Percentiles rank a stretch among this genome's conserved stretches.
Evolutionary conservation across 2,329 filamentous ascomycete genomes (phyloP).

Genomic region (Trichoderma atroviride): DNA sequence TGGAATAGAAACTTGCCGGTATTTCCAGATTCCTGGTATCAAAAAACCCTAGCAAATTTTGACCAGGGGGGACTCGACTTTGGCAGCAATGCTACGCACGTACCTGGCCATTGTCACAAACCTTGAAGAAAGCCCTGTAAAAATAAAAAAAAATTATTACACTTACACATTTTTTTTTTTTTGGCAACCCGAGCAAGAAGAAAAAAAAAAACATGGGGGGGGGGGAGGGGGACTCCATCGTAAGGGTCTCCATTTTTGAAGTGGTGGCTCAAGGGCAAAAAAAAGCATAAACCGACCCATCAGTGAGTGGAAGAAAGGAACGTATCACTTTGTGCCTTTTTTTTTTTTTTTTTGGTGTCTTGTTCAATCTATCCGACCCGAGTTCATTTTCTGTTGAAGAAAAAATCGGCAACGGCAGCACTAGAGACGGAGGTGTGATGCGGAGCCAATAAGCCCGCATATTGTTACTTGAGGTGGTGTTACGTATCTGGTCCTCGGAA

Average conservation of each 20-base stretch:
- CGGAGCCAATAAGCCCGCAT: slow-evolving; percentile 14
- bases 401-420: neutral
- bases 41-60: neutral
- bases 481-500: neutral
- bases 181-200: too few species aligned
- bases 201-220: too few species aligned
- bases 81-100: neutral
- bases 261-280: neutral
- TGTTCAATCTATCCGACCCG: neutral
- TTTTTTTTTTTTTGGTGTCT: neutral
- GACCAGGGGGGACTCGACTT: neutral
- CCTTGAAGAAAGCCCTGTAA: neutral
- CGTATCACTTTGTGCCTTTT: neutral
- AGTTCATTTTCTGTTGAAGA: neutral
- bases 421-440: slow-evolving; percentile 1
- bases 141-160: neutral
- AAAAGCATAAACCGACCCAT: neutral
- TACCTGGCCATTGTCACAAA: neutral
- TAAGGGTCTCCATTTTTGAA: neutral
- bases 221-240: too few species aligned
- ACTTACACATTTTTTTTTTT: too few species aligned
- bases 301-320: neutral
- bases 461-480: neutral
- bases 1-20: neutral
- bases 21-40: neutral